A percentile compares a stretch with the other conserved stretches of the same genome.
These are phyloP conservation scores for Sinapis alba DNA, from an alignment of 441 rosid species.

Conservation along the genomic window DNA sequence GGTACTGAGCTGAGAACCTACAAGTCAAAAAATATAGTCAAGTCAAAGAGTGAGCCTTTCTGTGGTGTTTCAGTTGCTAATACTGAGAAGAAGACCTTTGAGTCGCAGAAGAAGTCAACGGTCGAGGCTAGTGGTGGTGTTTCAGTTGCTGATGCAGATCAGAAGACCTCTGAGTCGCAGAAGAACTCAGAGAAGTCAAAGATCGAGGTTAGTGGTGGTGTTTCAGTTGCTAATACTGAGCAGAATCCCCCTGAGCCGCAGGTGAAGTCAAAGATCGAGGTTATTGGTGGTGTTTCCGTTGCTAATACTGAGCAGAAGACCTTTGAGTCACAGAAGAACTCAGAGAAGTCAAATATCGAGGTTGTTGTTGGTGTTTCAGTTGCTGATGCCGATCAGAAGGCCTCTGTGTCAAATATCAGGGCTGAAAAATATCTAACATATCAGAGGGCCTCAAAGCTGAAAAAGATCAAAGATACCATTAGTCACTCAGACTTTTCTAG, in stretches of 20 bases:
- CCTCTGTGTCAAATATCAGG: constrained; percentile 25
- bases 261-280: constrained; percentile 14
- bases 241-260: constrained; percentile 4
- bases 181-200: constrained; percentile 42
- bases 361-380: not conserved
- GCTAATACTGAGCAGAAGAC: constrained; percentile 32
- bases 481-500: constrained; percentile 12
- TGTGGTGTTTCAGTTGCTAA: constrained; percentile 50
- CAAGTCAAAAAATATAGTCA: constrained; percentile 44
- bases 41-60: constrained; percentile 44
- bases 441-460: not conserved
- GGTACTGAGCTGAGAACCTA: constrained; percentile 39
- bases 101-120: constrained; percentile 8
- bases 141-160: constrained; percentile 23
- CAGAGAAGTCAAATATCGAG: constrained; percentile 15
- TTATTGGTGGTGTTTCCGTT: constrained; percentile 39
- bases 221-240: constrained; percentile 44
- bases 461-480: constrained; percentile 5
- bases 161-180: constrained; percentile 32
- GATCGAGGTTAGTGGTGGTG: constrained; percentile 42
- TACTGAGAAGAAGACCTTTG: constrained; percentile 19
- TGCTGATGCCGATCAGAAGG: constrained; percentile 34
- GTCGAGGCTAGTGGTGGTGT: not conserved
- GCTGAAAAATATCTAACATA: not conserved
- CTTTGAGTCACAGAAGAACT: not conserved